These are phyloP conservation scores for Polygonum maritimum DNA, from an alignment of 148 eudicot species.

Conservation along the genomic window DNA sequence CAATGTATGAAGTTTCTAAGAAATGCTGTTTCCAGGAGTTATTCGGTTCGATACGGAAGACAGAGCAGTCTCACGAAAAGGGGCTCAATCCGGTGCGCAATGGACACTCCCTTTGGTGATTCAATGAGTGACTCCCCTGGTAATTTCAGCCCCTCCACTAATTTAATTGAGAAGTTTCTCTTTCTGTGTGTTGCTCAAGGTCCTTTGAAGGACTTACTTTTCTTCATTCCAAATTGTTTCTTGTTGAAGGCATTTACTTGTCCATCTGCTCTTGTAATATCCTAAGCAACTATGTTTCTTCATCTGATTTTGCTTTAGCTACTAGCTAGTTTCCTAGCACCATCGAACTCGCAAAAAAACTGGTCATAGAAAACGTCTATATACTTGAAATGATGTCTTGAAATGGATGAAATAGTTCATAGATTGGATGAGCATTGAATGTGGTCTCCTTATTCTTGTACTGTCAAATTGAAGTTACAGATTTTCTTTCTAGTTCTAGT, in stretches of 20 bases:
- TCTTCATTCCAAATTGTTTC: neutral
- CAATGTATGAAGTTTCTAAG: neutral
- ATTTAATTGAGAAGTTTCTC: neutral
- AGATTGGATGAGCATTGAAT: neutral
- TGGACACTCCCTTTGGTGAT: conserved; percentile 5
- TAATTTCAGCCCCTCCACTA: neutral
- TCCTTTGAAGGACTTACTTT: neutral
- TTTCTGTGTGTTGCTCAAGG: neutral
- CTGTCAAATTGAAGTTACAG: neutral
- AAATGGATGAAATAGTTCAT: neutral
- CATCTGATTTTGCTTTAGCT: neutral
- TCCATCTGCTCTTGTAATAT: neutral
- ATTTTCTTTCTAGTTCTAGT: neutral
- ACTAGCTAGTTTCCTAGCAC: neutral
- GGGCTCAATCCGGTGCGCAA: conserved; percentile 1
- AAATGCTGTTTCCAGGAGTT: conserved; percentile 1
- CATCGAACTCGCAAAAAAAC: neutral
- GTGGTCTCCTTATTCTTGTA: neutral
- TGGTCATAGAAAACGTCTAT: no score
- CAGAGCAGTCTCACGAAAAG: neutral
- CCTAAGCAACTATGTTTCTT: neutral
- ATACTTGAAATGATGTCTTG: neutral
- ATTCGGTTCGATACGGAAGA: neutral
- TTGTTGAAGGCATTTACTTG: neutral
- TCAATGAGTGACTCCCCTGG: neutral